A percentile compares a stretch with the other conserved stretches of the same genome.
These are phyloP conservation scores for Ilex paraguariensis DNA, from an alignment of 305 asterid genomes.

Conservation along the genomic window DNA sequence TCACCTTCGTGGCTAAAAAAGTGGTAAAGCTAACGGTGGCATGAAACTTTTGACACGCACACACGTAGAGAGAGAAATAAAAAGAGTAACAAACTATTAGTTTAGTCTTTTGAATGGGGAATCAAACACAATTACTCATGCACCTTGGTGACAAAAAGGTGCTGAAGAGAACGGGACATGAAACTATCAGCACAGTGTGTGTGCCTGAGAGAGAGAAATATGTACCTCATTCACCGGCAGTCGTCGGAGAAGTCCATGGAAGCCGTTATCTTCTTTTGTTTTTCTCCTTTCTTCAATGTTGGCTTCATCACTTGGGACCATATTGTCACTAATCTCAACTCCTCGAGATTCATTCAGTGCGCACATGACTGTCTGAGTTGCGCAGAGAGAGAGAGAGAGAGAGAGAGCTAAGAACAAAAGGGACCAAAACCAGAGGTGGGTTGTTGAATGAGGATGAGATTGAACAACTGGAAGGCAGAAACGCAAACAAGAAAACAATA, in stretches of 20 bases:
- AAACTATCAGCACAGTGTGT: background rate
- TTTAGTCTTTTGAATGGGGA: background rate
- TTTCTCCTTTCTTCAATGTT: constrained; percentile 9
- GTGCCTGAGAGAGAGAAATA: background rate
- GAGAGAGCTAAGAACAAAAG: background rate
- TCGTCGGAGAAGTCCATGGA: constrained; percentile 27
- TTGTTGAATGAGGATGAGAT: too few relatives aligned
- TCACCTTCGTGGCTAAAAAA: too few relatives aligned
- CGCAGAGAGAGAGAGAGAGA: background rate
- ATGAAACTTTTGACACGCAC: background rate
- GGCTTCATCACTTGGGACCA: background rate
- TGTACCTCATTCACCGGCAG: constrained; percentile 54
- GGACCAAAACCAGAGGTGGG: too few relatives aligned
- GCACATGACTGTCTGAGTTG: constrained; percentile 10
- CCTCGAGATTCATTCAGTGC: constrained; percentile 16
- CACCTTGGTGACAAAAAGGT: background rate
- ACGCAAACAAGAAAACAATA: too few relatives aligned
- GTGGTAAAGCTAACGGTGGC: background rate
- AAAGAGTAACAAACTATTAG: too few relatives aligned
- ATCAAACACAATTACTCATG: background rate
- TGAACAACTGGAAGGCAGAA: too few relatives aligned
- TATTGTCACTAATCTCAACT: background rate
- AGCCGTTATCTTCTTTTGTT: constrained; percentile 11
- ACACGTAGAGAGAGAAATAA: too few relatives aligned
- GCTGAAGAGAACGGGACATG: background rate